A percentile compares a stretch with the other conserved stretches of the same genome.
These are phyloP conservation scores for Orbilia javanica DNA, from an alignment of 2,329 filamentous ascomycete genomes.

Conservation along the genomic window DNA sequence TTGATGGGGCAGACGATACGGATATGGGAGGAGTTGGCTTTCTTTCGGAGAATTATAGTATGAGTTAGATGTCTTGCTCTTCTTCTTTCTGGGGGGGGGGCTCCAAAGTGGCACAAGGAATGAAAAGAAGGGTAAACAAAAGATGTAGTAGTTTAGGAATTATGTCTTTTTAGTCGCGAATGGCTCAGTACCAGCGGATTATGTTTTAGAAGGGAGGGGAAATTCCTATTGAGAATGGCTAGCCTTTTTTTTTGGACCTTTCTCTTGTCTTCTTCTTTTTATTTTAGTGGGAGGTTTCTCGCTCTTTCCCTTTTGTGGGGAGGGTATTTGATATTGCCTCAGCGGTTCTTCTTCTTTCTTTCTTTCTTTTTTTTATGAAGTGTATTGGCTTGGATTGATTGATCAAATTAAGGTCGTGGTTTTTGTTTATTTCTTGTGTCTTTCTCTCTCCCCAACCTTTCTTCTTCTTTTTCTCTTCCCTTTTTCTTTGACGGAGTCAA, in stretches of 20 bases:
- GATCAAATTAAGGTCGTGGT: conserved; percentile 29
- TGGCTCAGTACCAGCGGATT: neutral
- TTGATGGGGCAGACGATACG: conserved; percentile 70
- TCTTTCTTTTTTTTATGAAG: conserved; percentile 20
- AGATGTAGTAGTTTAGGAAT: neutral
- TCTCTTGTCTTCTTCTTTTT: conserved; percentile 14
- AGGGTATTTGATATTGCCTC: conserved; percentile 21
- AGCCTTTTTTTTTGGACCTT: neutral
- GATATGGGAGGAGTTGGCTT: conserved; percentile 72
- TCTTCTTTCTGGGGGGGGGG: neutral
- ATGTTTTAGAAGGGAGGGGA: neutral
- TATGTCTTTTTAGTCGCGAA: neutral
- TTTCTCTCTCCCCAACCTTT: conserved; percentile 55
- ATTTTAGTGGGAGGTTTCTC: conserved; percentile 27
- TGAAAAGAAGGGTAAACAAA: neutral
- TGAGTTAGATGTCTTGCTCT: conserved; percentile 67
- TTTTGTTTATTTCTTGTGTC: conserved; percentile 46
- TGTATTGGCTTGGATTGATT: conserved; percentile 15
- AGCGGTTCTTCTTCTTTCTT: neutral
- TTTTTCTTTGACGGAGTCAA: neutral
- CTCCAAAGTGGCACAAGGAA: neutral
- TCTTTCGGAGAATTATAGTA: conserved; percentile 63
- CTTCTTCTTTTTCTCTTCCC: conserved; percentile 58
- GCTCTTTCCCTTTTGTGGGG: conserved; percentile 30
- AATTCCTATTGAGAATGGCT: neutral